A percentile compares a stretch with the other conserved stretches of the same genome.
phyloP scores from a whole-genome alignment of 139 green algal genomes.

The Chlamydomonas incerta region DNA sequence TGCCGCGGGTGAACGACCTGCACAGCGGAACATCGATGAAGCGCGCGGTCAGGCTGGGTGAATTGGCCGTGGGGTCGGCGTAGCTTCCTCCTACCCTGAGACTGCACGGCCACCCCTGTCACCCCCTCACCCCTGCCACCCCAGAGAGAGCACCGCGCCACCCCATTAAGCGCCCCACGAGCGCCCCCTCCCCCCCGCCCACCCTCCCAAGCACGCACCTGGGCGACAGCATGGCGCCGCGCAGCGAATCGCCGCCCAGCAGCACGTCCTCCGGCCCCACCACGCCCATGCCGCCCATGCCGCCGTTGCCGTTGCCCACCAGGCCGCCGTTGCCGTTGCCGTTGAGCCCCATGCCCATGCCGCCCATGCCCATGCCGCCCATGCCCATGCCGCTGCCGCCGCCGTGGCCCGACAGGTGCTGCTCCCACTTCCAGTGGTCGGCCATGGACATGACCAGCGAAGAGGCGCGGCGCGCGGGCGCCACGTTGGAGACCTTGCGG shows the following conservation, averaged over 20 bases:
- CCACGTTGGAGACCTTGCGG: constrained; percentile 44
- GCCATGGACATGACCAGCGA: constrained; percentile 47
- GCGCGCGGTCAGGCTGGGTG: too few species aligned
- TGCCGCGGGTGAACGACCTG: constrained; percentile 30
- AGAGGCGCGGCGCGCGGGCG: constrained; percentile 37
- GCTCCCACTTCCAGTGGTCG: constrained; percentile 41
- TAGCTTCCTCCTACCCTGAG: background rate
- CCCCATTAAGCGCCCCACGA: too few species aligned
- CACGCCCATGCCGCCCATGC: background rate
- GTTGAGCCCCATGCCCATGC: background rate
- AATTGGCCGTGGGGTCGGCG: too few species aligned
- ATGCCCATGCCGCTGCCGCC: background rate
- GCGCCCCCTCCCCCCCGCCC: too few species aligned
- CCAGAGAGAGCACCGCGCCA: too few species aligned
- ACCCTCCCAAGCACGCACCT: background rate
- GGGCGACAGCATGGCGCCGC: constrained; percentile 30
- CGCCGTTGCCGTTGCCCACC: background rate
- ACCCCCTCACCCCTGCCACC: too few species aligned
- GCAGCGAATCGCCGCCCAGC: constrained; percentile 35
- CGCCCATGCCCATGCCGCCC: background rate
- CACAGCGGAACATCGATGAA: too few species aligned
- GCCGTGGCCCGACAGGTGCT: background rate
- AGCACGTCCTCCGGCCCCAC: constrained; percentile 42
- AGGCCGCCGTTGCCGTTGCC: background rate
- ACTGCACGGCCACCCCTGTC: too few species aligned